These are phyloP conservation scores for Tetracladium setigerum DNA, from an alignment of 495 filamentous ascomycete species.

Conservation along the genomic window DNA sequence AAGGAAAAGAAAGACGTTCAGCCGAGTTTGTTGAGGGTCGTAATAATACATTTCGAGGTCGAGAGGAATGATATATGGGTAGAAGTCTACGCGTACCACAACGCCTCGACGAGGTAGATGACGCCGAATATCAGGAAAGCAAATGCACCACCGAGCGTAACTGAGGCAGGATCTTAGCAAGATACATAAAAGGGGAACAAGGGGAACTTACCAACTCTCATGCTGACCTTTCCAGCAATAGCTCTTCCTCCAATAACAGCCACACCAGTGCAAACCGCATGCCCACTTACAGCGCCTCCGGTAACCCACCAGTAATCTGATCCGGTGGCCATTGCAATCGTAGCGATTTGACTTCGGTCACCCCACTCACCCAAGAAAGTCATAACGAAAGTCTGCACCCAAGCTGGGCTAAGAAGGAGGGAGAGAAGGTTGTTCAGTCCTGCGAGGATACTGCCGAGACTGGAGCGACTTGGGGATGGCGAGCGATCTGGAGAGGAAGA, in stretches of 20 bases:
- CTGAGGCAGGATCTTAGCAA: conserved; percentile 37
- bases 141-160: conserved; percentile 88
- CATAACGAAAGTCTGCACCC: conserved; percentile 99
- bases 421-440: conserved; percentile 84
- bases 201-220: conserved; percentile 82
- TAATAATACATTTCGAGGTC: too few relatives aligned
- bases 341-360: conserved; percentile 95
- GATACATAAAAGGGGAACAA: background rate
- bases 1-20: too few relatives aligned
- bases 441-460: conserved; percentile 25
- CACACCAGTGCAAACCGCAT: conserved; percentile 80
- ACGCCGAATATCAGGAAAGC: conserved; percentile 87
- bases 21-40: too few relatives aligned
- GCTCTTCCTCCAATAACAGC: conserved; percentile 92
- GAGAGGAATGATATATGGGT: too few relatives aligned
- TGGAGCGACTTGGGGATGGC: conserved; percentile 30
- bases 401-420: conserved; percentile 83
- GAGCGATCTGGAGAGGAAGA: conserved; percentile 48
- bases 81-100: conserved; percentile 46
- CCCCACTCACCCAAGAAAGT: conserved; percentile 98
- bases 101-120: conserved; percentile 80
- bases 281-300: conserved; percentile 77
- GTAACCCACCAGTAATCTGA: conserved; percentile 99
- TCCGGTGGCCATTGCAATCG: conserved; percentile 97
- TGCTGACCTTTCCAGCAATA: conserved; percentile 87